Evolutionary conservation across 2,329 filamentous ascomycete genomes (phyloP), one percentile per base, ranked within the genome.

Genomic region (Penicillium italicum): DNA sequence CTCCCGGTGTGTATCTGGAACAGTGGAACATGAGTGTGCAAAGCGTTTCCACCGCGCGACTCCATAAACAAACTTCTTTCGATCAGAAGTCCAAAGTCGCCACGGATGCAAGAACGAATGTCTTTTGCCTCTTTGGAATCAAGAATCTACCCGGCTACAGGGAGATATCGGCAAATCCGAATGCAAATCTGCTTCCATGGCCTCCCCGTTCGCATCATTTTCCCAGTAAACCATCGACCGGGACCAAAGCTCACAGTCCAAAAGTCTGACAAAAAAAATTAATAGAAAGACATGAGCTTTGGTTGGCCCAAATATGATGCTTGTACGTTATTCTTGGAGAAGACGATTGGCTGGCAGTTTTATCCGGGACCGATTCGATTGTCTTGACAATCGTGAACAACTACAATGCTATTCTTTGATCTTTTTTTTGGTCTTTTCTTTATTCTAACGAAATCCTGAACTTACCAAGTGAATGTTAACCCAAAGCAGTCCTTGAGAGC

Each of bases 331-430:
- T 33, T 33, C 38, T 30, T 34, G 50, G 49, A 56, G 31, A 33
- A n/a, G 24, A 33, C 40, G 20, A 63, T 63, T 63, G 59, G 61
- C 34, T 42, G 59, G 59, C 48, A 58, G 2, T 44, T 42, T 57
- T 55, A 30, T 37, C 58, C 58, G 60, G 4, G 7, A 12, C 58
- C 22, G 42, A 38, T 30, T 30, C 30, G 16, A 44, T 28, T 28
- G 4, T 33, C 28, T 50, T 14, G 9, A 43, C 31, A 48, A 52
- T 28, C 24, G 24, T 48, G 48, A 53, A 43, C n/a, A 45, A 33
- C 12, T 28, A 28, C 26, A 36, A 22, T 34, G 7, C 18, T 7
- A 33, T 42, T 40, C 33, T 16, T 48, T 3, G 10, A 20, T 8
- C n/a, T 49, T 38, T 31, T 20, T 12, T 10, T 24, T 11, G 18